A percentile compares a stretch with the other conserved stretches of the same genome.
These are phyloP conservation scores for Condylostoma magnum DNA, from an alignment of 169 alveolate genomes.

Conservation along the genomic window DNA sequence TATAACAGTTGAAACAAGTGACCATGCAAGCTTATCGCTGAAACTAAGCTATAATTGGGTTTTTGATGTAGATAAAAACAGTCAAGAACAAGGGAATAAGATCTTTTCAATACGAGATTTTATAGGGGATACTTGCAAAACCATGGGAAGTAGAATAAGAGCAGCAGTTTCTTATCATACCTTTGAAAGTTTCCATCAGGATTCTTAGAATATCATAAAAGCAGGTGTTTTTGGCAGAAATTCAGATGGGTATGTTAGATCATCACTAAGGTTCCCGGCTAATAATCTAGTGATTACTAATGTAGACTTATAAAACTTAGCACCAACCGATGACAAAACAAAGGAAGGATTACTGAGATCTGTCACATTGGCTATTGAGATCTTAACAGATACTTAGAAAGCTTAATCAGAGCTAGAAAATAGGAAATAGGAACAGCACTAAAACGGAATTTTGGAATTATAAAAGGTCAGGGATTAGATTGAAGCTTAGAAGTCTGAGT, in stretches of 20 bases:
- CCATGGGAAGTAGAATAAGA: constrained; percentile 48
- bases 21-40: constrained; percentile 49
- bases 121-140: constrained; percentile 53
- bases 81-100: constrained; percentile 21
- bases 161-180: constrained; percentile 32
- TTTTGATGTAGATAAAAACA: constrained; percentile 29
- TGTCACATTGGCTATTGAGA: constrained; percentile 48
- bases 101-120: constrained; percentile 46
- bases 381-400: not conserved
- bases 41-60: constrained; percentile 43
- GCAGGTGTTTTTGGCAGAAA: constrained; percentile 37
- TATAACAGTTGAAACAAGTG: constrained; percentile 51
- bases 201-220: constrained; percentile 30
- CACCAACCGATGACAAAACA: constrained; percentile 48
- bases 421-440: not conserved
- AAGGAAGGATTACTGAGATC: constrained; percentile 30
- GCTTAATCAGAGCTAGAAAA: not conserved
- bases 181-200: constrained; percentile 50
- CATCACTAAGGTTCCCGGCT: constrained; percentile 28
- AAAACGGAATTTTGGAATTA: not conserved
- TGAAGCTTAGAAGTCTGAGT: not conserved
- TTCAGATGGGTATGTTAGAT: constrained; percentile 27
- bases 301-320: constrained; percentile 46
- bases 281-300: constrained; percentile 45
- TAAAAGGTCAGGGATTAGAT: not conserved